Evolutionary conservation across 2,329 filamentous ascomycete genomes (phyloP).

Genomic region (Botryosphaeria dothidea): DNA sequence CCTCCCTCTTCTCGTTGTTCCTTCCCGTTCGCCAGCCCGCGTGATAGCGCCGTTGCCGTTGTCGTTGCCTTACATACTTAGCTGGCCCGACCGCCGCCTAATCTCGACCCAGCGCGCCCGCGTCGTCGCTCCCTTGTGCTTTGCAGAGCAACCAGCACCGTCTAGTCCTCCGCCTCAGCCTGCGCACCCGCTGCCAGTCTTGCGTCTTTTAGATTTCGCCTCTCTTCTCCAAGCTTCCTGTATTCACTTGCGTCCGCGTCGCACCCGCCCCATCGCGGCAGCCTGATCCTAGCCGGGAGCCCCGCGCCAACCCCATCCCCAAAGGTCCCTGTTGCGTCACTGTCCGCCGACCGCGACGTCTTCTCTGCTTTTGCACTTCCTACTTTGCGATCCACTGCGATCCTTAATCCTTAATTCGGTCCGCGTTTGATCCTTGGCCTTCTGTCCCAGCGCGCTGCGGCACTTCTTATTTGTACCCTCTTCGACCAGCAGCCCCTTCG

Average conservation of each 20-base stretch:
- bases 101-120: constrained; percentile 32
- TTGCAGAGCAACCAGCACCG: constrained; percentile 21
- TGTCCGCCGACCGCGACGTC: neutral
- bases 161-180: neutral
- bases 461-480: constrained; percentile 10
- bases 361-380: constrained; percentile 7
- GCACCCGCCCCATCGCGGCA: neutral
- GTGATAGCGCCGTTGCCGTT: constrained; percentile 14
- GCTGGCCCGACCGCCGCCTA: constrained; percentile 29
- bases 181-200: neutral
- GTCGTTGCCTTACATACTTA: constrained; percentile 33
- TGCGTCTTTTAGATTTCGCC: constrained; percentile 7
- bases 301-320: neutral
- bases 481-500: neutral
- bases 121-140: constrained; percentile 36
- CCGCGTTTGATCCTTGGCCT: neutral
- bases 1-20: constrained; percentile 25
- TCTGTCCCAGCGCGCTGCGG: neutral
- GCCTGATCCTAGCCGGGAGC: neutral
- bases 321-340: constrained; percentile 14
- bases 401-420: constrained; percentile 19
- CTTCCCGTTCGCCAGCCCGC: constrained; percentile 20
- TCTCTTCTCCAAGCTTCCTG: constrained; percentile 3
- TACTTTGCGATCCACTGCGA: constrained; percentile 10
- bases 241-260: constrained; percentile 5